These are phyloP conservation scores for Phytopythium aichiense DNA, from an alignment of 352 stramenopile genomes.

Conservation along the genomic window DNA sequence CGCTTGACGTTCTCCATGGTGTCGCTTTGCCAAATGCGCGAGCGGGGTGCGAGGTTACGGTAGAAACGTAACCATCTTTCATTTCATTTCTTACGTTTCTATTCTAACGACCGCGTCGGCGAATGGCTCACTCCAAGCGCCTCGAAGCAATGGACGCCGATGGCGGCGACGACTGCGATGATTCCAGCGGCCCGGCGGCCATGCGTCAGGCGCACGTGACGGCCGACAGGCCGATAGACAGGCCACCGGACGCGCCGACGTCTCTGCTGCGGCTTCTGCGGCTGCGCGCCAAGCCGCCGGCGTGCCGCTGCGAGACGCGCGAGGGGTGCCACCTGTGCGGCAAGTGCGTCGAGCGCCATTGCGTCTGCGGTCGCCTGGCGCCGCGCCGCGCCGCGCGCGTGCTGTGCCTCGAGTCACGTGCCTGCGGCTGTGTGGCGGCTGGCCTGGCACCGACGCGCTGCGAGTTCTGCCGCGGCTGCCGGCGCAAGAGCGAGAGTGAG, in stretches of 20 bases:
- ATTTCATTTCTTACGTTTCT: too few species aligned
- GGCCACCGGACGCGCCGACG: background rate
- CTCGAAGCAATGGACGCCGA: background rate
- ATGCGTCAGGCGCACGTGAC: background rate
- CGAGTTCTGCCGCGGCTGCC: slow-evolving; percentile 52
- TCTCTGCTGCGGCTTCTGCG: background rate
- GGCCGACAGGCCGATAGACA: background rate
- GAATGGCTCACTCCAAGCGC: background rate
- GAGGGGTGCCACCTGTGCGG: slow-evolving; percentile 25
- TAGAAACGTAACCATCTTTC: background rate
- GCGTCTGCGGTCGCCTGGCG: slow-evolving; percentile 47
- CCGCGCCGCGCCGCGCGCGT: slow-evolving; percentile 13
- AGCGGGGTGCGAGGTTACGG: background rate
- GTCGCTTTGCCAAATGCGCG: background rate
- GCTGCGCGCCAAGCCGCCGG: background rate
- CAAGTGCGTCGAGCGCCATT: slow-evolving; percentile 38
- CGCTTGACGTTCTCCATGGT: slow-evolving; percentile 78
- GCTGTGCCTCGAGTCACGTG: slow-evolving; percentile 57
- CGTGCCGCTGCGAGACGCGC: slow-evolving; percentile 9
- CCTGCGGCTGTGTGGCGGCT: slow-evolving; percentile 46
- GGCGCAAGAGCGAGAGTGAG: slow-evolving; percentile 8
- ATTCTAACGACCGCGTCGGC: too few species aligned
- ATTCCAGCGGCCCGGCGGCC: background rate
- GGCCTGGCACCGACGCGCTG: slow-evolving; percentile 29
- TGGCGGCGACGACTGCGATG: background rate